Base-by-base conservation (phyloP, 2,329 filamentous ascomycete genomes). In the Penicillium frequentans region DNA sequence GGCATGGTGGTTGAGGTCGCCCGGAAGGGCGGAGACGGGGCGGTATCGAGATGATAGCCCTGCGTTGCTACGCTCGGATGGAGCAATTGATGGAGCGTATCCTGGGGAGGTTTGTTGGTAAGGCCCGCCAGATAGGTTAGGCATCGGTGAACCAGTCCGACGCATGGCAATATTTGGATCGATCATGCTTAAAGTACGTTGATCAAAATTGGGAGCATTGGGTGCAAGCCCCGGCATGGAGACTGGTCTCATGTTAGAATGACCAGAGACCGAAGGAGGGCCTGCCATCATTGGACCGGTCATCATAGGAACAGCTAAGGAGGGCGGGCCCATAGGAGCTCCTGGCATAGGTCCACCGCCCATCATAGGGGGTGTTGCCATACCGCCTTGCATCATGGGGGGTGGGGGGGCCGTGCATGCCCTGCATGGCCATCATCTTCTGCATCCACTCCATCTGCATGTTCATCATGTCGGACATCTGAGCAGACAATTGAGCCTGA, bases 371-470 rank as follows among this genome's bases (percentile, higher is more conserved):
- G 62, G 57, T 43, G 59, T 56, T 21, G 43, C 56, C 63, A 68
- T 64, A 37, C 61, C 65, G 31, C 57, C 69, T 33, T 64, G 67
- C 64, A 70, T 72, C 48, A 67, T 66, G 39, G 70, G 68, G 52
- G 68, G 71, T 21, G 69, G 64, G 52, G 52, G 69, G 63, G 23
- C 59, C 64, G 44, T 74, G 74, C 55, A 71, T 68, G 24, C 73
- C 81, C 83, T 91, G 90, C 85, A 91, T 89, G 42, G 76, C 73
- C 69, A 79, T 77, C 77, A 81, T 81, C 63, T 79, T 77, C 68
- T 93, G 89, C 89, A 96, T 93, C 76, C 92, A 92, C 71, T 96
- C 90, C 89, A 96, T 93, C 72, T 96, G 91, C 88, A 95, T 91
- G 70, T 92, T 89, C 89, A 93, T 92, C 76, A 93, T 92, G 67